Conservation (phyloP, 2,329 filamentous ascomycete species). For the Acrocalymma vagum region DNA sequence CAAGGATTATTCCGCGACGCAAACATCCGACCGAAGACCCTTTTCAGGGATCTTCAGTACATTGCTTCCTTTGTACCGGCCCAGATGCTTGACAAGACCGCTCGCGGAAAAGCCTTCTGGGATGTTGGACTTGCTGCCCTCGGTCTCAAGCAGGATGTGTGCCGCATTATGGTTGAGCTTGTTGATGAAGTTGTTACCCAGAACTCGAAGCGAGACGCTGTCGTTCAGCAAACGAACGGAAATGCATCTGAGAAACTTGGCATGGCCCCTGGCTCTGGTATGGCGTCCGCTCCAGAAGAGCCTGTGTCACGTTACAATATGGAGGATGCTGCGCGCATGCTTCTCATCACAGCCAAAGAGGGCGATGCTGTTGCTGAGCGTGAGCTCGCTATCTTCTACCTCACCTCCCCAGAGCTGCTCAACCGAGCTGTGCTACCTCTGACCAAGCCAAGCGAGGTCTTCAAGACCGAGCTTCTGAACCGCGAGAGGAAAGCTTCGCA, state of each 20-base stretch:
- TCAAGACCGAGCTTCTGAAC: slow-evolving; percentile 87
- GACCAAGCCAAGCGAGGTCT: slow-evolving; percentile 85
- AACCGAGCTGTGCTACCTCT: slow-evolving; percentile 82
- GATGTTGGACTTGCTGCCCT: slow-evolving; percentile 88
- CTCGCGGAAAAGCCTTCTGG: slow-evolving; percentile 81
- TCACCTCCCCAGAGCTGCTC: slow-evolving; percentile 88
- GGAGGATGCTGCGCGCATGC: slow-evolving; percentile 85
- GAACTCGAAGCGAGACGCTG: slow-evolving; percentile 67
- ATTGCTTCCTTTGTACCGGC: slow-evolving; percentile 69
- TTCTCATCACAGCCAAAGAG: slow-evolving; percentile 92
- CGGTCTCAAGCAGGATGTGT: slow-evolving; percentile 87
- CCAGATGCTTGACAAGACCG: slow-evolving; percentile 65
- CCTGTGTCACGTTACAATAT: slow-evolving; percentile 72
- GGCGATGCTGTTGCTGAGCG: slow-evolving; percentile 88
- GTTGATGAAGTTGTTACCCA: slow-evolving; percentile 74
- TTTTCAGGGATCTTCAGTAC: slow-evolving; percentile 60
- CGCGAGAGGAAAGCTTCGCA: slow-evolving; percentile 61
- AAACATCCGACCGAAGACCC: slow-evolving; percentile 54
- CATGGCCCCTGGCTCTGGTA: slow-evolving; percentile 16
- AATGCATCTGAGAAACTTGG: slow-evolving; percentile 21
- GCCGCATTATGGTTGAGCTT: slow-evolving; percentile 81
- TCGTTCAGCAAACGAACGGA: slow-evolving; percentile 39
- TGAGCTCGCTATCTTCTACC: slow-evolving; percentile 91
- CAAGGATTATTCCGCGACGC: slow-evolving; percentile 55
- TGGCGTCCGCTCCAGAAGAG: slow-evolving; percentile 18